These are phyloP conservation scores for Gloeostereum incarnatum DNA, from an alignment of 768 basidiomycete species.

Conservation along the genomic window DNA sequence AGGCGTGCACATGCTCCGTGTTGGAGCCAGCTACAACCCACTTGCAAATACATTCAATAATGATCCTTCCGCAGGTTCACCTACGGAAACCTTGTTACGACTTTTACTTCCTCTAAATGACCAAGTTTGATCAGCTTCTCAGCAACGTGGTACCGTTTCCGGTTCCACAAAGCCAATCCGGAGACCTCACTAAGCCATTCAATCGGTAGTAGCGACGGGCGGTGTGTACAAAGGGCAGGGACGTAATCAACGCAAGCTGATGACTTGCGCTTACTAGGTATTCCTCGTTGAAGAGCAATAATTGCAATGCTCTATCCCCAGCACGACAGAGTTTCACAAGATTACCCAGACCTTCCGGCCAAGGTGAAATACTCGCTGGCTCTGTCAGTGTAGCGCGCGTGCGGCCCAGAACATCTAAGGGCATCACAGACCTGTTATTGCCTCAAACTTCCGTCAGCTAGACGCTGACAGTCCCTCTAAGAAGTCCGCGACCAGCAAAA, in stretches of 20 bases:
- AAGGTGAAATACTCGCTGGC: conserved; percentile 77
- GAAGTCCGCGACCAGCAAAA: conserved; percentile 70
- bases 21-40: conserved; percentile 22
- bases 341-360: conserved; percentile 67
- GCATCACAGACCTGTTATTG: conserved; percentile 90
- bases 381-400: conserved; percentile 85
- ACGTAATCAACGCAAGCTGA: conserved; percentile 86
- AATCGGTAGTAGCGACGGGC: conserved; percentile 88
- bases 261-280: conserved; percentile 84
- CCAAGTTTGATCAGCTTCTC: conserved; percentile 66
- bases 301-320: conserved; percentile 88
- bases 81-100: conserved; percentile 77
- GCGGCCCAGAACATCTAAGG: conserved; percentile 87
- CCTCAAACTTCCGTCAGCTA: conserved; percentile 82
- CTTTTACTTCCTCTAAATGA: conserved; percentile 83
- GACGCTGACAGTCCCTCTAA: conserved; percentile 80
- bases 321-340: conserved; percentile 74
- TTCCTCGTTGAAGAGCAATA: conserved; percentile 90
- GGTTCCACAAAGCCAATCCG: conserved; percentile 66
- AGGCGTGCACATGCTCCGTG: conserved; percentile 26
- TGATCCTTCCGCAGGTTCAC: conserved; percentile 80
- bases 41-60: conserved; percentile 32
- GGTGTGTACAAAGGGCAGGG: conserved; percentile 89
- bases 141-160: conserved; percentile 33
- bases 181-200: conserved; percentile 86